A percentile compares a stretch with the other conserved stretches of the same genome.
Conservation (phyloP, 2,329 filamentous ascomycete species). For the Ceratocystis variospora region DNA sequence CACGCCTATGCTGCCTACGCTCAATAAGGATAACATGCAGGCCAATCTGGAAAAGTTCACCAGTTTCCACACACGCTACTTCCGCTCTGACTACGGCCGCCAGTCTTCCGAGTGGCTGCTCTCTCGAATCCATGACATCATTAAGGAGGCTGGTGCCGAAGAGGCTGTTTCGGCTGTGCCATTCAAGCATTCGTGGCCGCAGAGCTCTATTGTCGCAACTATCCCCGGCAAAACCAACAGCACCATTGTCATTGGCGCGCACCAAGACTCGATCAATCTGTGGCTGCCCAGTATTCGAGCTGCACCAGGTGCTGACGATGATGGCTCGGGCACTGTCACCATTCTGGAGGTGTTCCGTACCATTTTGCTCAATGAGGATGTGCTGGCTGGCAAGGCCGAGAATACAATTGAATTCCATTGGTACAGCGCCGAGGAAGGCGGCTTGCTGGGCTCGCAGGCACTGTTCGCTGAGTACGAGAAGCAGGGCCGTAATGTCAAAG, state of each 20-base stretch:
- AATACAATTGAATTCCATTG: slow-evolving; percentile 96
- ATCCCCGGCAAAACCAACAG: slow-evolving; percentile 75
- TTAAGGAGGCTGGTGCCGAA: slow-evolving; percentile 57
- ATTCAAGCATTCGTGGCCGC: slow-evolving; percentile 76
- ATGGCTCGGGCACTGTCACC: slow-evolving; percentile 83
- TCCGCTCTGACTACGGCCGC: slow-evolving; percentile 62
- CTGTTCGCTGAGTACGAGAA: slow-evolving; percentile 75
- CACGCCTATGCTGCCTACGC: slow-evolving; percentile 48
- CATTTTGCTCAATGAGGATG: slow-evolving; percentile 56
- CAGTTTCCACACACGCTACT: slow-evolving; percentile 70
- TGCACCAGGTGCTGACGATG: slow-evolving; percentile 89
- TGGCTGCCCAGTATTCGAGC: slow-evolving; percentile 72
- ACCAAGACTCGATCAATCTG: slow-evolving; percentile 91
- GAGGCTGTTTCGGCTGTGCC: slow-evolving; percentile 53
- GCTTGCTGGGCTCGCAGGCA: slow-evolving; percentile 74
- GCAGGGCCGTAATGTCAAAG: slow-evolving; percentile 62
- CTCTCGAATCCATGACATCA: slow-evolving; percentile 55
- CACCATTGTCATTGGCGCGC: slow-evolving; percentile 76
- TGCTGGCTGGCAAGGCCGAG: slow-evolving; percentile 54
- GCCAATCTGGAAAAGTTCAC: slow-evolving; percentile 66
- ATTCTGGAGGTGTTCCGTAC: slow-evolving; percentile 83
- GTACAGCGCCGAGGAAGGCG: slow-evolving; percentile 85
- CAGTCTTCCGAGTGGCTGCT: slow-evolving; percentile 84
- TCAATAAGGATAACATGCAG: slow-evolving; percentile 65
- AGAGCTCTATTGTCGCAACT: slow-evolving; percentile 80